Evolutionary conservation across 2,329 filamentous ascomycete species (phyloP), one percentile per base, ranked within the genome.

Genomic region (Colletotrichum aenigma): DNA sequence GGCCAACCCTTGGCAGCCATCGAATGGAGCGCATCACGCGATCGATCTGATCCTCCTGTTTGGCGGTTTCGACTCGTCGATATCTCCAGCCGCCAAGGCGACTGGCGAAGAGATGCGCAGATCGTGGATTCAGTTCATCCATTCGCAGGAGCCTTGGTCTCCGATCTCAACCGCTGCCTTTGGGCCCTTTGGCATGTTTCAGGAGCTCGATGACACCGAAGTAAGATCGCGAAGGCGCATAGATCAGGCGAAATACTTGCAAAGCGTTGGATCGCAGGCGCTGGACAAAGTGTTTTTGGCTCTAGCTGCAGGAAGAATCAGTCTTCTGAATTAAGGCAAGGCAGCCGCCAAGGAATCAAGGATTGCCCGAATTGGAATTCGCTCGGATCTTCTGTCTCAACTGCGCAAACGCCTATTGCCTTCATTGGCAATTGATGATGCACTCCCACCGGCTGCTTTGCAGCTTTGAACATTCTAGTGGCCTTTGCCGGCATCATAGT

Each of bases 31-130:
- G 3, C 87, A 89, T 52, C 87, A 89, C 73, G 87, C 85, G 0
- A 85, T 89, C 3, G 87, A 89, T 76, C 78, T 89, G 6, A 72
- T 88, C 3, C 83, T 87, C 10, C 77, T 88, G 0, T 89, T 88
- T 30, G 85, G 82, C 1, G 84, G 84, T 0, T 77, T 87, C 6
- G 84, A 87, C 68, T 70, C 87, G 0, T 80, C 80, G 0, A 83
- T 83, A 26, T 82, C 83, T 2, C 81, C 80, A 1, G 78, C 80
- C 2, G 86, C 86, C 4, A 77, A 83, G 4, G 70, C 61, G 0
- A 81, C 85, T 15, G 82, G 84, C 0, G 66, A 78, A 30, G 81
- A 84, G 10, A 84, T 88, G 83, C 82, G 86, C n/a, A 78, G 78
- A 15, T 78, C 82, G 6, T 88, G 86, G 86, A 81, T 86, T 18